phyloP scores from a whole-genome alignment of 2,329 filamentous ascomycete species.

The Cladophialophora psammophila region DNA sequence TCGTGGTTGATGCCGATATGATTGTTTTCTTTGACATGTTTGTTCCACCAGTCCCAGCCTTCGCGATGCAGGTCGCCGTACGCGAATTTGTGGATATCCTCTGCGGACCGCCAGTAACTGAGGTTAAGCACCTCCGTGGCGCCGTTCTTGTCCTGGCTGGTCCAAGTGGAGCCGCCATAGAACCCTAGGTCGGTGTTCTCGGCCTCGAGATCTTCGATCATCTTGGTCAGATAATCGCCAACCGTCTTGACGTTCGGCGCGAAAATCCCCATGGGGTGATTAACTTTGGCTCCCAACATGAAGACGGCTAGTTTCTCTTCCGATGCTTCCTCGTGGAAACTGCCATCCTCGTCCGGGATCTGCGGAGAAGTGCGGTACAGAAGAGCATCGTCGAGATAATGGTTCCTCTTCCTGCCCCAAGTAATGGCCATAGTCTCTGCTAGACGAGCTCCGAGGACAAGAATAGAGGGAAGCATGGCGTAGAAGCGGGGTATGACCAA shows the following conservation, averaged over 20 bases:
- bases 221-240: conserved; percentile 45
- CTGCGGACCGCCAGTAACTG: conserved; percentile 52
- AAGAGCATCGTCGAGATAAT: conserved; percentile 48
- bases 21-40: conserved; percentile 44
- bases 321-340: conserved; percentile 40
- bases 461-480: conserved; percentile 47
- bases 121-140: conserved; percentile 48
- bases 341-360: conserved; percentile 48
- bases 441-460: conserved; percentile 45
- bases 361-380: conserved; percentile 48
- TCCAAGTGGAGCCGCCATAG: conserved; percentile 47
- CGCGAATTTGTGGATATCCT: conserved; percentile 55
- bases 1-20: conserved; percentile 58
- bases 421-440: conserved; percentile 47
- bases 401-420: conserved; percentile 47
- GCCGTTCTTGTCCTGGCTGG: conserved; percentile 45
- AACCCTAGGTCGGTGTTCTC: conserved; percentile 42
- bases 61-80: conserved; percentile 50
- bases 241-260: conserved; percentile 45
- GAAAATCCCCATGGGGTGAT: conserved; percentile 53
- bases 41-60: conserved; percentile 56
- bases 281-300: conserved; percentile 48
- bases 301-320: conserved; percentile 49
- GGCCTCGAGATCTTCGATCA: conserved; percentile 42
- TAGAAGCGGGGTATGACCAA: conserved; percentile 45